Evolutionary conservation across 257 asterid genomes (phyloP), one percentile per base, ranked within the genome.

Genomic region (Solanum sejunctum): DNA sequence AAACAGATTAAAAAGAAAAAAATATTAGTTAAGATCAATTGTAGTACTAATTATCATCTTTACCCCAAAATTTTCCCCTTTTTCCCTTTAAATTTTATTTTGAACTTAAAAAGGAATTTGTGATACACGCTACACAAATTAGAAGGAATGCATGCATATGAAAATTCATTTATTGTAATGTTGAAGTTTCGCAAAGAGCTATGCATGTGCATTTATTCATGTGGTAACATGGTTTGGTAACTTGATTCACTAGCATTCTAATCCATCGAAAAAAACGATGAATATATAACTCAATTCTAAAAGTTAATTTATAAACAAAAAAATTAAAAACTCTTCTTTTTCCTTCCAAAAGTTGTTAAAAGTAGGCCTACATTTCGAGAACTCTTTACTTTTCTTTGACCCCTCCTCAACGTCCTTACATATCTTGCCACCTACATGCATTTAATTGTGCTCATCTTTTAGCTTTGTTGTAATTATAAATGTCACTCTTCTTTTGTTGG

Each of bases 321-420:
- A 51, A 32, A 60, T n/a, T n/a, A 61, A 60, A 56, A 28, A 64
- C 10, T 5, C 18, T 20, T 83, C 55, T 80, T 80, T 63, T 63
- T 63, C 26, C 71, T 26, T 12, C 1, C 7, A 32, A 23, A n/a
- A 51, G 23, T 91, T 89, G 91, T 89, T 91, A 90, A 28, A 90
- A 88, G 83, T 43, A 23, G 86, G 86, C 67, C 66, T 52, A 85
- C 86, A 54, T 43, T 66, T 87, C 91, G 88, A 91, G 83, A 90
- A 84, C 58, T 26, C 83, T 88, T 91, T 77, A 55, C 90, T 84
- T 90, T 87, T 82, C 80, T 75, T 92, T 89, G 95, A 91, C 94
- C 91, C 83, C 21, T 36, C 23, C 60, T 39, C 85, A 6, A 54
- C 85, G 58, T 84, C 82, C 26, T 80, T n/a, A 82, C 82, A 26